Evolutionary conservation across 1,284 basidiomycete species (phyloP).

Genomic region (Malassezia globosa): DNA sequence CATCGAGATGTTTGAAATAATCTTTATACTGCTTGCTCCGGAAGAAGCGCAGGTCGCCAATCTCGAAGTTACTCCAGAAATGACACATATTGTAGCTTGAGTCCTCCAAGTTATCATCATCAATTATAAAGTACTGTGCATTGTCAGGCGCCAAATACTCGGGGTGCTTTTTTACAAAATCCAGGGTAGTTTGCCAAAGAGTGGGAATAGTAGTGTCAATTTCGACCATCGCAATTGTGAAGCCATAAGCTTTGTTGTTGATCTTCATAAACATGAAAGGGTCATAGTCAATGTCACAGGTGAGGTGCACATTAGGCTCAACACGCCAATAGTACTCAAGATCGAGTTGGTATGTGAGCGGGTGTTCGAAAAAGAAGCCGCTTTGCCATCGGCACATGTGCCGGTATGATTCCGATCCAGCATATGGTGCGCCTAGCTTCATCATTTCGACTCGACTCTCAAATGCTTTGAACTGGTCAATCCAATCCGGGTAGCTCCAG

Average conservation of each 20-base stretch:
- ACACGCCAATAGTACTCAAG: constrained; percentile 91
- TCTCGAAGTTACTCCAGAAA: constrained; percentile 59
- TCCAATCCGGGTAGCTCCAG: constrained; percentile 72
- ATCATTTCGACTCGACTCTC: constrained; percentile 57
- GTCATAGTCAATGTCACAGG: constrained; percentile 66
- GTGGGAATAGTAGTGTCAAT: constrained; percentile 67
- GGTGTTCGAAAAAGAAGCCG: constrained; percentile 55
- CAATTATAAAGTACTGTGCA: constrained; percentile 63
- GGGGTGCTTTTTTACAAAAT: constrained; percentile 61
- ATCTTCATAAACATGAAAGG: constrained; percentile 80
- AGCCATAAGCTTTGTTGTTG: constrained; percentile 60
- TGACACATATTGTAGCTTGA: constrained; percentile 60
- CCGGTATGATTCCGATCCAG: constrained; percentile 56
- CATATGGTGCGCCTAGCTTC: constrained; percentile 68
- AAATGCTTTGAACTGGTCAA: constrained; percentile 55
- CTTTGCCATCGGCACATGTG: constrained; percentile 76
- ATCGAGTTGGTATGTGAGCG: constrained; percentile 52
- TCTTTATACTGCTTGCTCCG: constrained; percentile 62
- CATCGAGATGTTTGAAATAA: constrained; percentile 67
- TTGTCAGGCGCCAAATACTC: constrained; percentile 61
- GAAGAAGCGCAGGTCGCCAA: constrained; percentile 65
- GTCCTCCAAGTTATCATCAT: constrained; percentile 58
- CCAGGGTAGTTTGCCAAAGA: constrained; percentile 60
- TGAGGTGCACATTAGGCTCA: constrained; percentile 63
- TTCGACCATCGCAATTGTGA: constrained; percentile 66